These are phyloP conservation scores for Lunularia cruciata DNA, from an alignment of 225 moss, liverwort and hornwort species.

Conservation along the genomic window DNA sequence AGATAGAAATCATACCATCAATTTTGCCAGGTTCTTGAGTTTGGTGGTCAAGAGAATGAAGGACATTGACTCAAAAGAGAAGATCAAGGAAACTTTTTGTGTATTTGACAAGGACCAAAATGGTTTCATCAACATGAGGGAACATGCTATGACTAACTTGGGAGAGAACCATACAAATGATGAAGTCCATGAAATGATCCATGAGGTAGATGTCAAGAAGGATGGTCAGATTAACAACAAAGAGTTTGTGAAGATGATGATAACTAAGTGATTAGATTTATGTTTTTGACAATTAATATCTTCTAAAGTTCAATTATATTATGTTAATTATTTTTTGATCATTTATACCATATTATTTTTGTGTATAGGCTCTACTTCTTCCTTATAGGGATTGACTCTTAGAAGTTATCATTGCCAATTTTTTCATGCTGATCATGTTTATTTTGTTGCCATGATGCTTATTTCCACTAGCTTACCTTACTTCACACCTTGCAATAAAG, in stretches of 20 bases:
- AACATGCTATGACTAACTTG: constrained; percentile 45
- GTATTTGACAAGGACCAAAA: constrained; percentile 60
- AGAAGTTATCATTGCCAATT: too few species aligned
- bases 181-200: constrained; percentile 49
- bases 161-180: constrained; percentile 46
- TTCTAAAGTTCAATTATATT: too few species aligned
- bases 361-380: too few species aligned
- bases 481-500: too few species aligned
- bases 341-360: too few species aligned
- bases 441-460: too few species aligned
- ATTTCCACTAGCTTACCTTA: too few species aligned
- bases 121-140: constrained; percentile 44
- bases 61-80: constrained; percentile 39
- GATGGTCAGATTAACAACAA: constrained; percentile 48
- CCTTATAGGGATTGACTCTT: too few species aligned
- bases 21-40: constrained; percentile 57
- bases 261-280: background rate
- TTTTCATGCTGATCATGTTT: too few species aligned
- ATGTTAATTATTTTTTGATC: too few species aligned
- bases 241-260: constrained; percentile 52
- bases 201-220: constrained; percentile 45
- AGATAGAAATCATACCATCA: constrained; percentile 61
- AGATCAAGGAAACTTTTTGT: constrained; percentile 63
- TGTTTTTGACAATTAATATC: too few species aligned
- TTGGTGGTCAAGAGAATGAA: constrained; percentile 58